Base-by-base conservation (phyloP, 371 early-diverging fungal species). In the Haplosporangium sp. region DNA sequence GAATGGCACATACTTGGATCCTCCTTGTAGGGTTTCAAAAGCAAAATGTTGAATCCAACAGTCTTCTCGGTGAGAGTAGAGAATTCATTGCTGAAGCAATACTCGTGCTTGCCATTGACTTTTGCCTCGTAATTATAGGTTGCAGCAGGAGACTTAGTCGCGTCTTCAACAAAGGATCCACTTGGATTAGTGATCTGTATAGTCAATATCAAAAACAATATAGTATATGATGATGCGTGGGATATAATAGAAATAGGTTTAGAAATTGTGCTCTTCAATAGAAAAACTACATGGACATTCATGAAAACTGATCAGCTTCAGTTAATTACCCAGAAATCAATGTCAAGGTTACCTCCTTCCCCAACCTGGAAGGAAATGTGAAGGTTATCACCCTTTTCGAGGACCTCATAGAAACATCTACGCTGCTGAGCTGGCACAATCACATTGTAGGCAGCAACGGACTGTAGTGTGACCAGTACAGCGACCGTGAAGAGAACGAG, bases 81-180 rank as follows among this genome's bases (percentile, higher is more conserved):
- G 84, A 88, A 85, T 61, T 81, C 76, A 81, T 94, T 94, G 70
- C 86, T 87, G 84, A 95, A 94, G 85, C 95, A 95, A 79, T 92
- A 95, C n/a, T 86, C 85, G 67, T 92, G 88, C 76, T 74, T 84
- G 38, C 95, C 94, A 34, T 74, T 84, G 10, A 37, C 13, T 27
- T 86, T 81, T 17, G 94, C 93, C 37, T 78, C 85, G 38, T 92
- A 73, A 35, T 85, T 83, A 69, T 86, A 89, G 4, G 87, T 85
- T 6, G 86, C 89, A 40, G 88, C 85, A 5, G 90, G 82, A 48
- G 89, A 75, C 52, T 84, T 83, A 45, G 82, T 69, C 40, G 74
- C 84, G 40, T 83, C 84, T 69, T 88, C 86, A 19, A 93, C 73
- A 9, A 89, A 63, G 10, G 66, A 72, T 27, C 78, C 84, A 37